Evolutionary conservation across 495 filamentous ascomycete species (phyloP).

Genomic region (Massariosphaeria phaeospora): DNA sequence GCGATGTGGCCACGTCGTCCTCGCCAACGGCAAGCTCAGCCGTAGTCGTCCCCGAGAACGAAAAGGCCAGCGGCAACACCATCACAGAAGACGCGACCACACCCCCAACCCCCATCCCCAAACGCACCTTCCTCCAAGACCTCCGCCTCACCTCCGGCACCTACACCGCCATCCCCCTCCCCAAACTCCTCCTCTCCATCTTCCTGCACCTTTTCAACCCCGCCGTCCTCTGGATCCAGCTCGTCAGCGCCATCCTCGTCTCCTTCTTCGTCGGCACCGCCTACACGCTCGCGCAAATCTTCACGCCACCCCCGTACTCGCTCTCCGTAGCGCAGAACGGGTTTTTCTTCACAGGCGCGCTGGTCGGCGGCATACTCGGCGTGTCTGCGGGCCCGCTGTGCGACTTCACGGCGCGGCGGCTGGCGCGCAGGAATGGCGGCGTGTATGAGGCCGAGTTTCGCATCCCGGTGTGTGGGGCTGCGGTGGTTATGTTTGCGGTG

Average conservation of each 20-base stretch:
- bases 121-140: constrained; percentile 13
- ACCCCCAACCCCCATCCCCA: neutral
- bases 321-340: constrained; percentile 24
- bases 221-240: constrained; percentile 11
- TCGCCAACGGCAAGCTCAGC: too few species aligned
- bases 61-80: neutral
- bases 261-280: constrained; percentile 23
- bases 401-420: constrained; percentile 4
- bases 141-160: neutral
- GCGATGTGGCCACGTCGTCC: neutral
- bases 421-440: constrained; percentile 7
- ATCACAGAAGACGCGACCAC: neutral
- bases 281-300: constrained; percentile 25
- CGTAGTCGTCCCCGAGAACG: constrained; percentile 1
- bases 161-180: neutral
- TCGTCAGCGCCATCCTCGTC: constrained; percentile 20
- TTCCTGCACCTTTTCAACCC: constrained; percentile 21
- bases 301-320: constrained; percentile 18
- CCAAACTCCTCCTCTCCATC: constrained; percentile 12
- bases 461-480: constrained; percentile 15
- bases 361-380: constrained; percentile 20
- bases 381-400: constrained; percentile 14
- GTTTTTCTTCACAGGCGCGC: constrained; percentile 24
- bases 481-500: constrained; percentile 15
- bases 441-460: constrained; percentile 21